phyloP scores from a whole-genome alignment of 2,329 filamentous ascomycete genomes.

The Eurotiales sp. region DNA sequence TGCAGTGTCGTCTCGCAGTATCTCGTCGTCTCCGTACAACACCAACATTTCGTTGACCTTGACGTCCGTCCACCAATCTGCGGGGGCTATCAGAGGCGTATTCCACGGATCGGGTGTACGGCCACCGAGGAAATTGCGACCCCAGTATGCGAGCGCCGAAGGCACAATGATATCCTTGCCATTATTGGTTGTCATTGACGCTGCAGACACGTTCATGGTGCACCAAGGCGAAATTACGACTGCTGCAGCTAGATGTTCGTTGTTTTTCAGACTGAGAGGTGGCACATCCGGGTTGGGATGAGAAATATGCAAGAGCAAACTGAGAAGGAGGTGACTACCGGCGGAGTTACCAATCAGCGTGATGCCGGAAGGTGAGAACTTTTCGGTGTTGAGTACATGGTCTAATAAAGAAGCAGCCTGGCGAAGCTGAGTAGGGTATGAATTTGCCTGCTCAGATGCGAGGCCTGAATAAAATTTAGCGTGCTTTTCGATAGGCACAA shows the following conservation, averaged over 20 bases:
- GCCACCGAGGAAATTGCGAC: slow-evolving; percentile 4
- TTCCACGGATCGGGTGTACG: slow-evolving; percentile 9
- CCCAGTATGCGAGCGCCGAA: slow-evolving; percentile 10
- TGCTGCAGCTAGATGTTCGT: not conserved
- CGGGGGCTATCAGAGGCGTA: slow-evolving; percentile 6
- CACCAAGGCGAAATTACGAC: slow-evolving; percentile 10
- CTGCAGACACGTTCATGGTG: slow-evolving; percentile 7
- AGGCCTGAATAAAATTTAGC: not conserved
- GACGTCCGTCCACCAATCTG: slow-evolving; percentile 10
- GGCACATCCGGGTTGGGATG: slow-evolving; percentile 4
- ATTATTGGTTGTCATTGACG: slow-evolving; percentile 2
- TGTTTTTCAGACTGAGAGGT: not conserved
- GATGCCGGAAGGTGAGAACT: slow-evolving; percentile 4
- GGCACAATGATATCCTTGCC: slow-evolving; percentile 2
- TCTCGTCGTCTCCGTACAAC: slow-evolving; percentile 11
- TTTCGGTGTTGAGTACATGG: slow-evolving; percentile 6
- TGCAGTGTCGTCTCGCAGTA: slow-evolving; percentile 7
- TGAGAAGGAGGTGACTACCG: slow-evolving; percentile 7
- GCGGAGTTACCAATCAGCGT: slow-evolving; percentile 12
- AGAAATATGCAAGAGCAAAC: slow-evolving; percentile 6
- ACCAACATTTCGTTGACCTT: slow-evolving; percentile 8
- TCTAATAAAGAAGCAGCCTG: slow-evolving; percentile 8
- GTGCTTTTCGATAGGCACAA: no score
- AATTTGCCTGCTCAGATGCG: not conserved
- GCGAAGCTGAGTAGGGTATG: slow-evolving; percentile 12